Base-by-base conservation (phyloP, 441 rosid genomes). In the Jatropha podagrica region DNA sequence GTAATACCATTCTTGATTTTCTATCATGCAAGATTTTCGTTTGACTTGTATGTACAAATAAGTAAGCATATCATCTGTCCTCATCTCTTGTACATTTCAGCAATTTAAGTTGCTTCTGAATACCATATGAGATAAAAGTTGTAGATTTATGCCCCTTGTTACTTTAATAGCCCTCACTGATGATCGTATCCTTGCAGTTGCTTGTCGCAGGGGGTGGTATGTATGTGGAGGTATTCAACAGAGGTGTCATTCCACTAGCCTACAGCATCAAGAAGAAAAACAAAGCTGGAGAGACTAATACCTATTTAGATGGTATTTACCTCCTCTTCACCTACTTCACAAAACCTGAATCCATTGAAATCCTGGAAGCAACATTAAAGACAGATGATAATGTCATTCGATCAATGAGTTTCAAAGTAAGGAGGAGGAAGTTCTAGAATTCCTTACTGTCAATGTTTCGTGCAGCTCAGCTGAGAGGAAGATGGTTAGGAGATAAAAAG, bases 131-230 rank as follows among this genome's bases (percentile, higher is more conserved):
- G 26, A 64, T 40, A 23, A 40, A 59, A 40, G 9, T 46, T 12
- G 18, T 61, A 37, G 3, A 32, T 14, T 58, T 44, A 14, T 12
- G 0, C 66, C 49, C 40, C 58, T 4, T 44, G 3, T 40, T 20
- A 55, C 37, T 38, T 37, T 42, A 5, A 15, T 44, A 48, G 70
- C 40, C 14, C 27, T 55, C 63, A 58, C 77, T 74, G 40, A 76
- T 20, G 78, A 54, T 44, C 62, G 27, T 75, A 4, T 3, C 74
- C 12, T 63, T 73, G 80, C 86, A 96, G 99, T 75, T 96, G 84
- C 98, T 96, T 73, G 93, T 96, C 68, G 97, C 98, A 13, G 97
- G 96, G 3, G 98, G 98, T 13, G 97, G 97, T 77, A 96, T 93
- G 99, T 92, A 93, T 26, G 87, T 92, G 2, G 99, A 96, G 83